Evolutionary conservation across 2,329 filamentous ascomycete species (phyloP), one percentile per base, ranked within the genome.

Genomic region (Fusarium compactum): DNA sequence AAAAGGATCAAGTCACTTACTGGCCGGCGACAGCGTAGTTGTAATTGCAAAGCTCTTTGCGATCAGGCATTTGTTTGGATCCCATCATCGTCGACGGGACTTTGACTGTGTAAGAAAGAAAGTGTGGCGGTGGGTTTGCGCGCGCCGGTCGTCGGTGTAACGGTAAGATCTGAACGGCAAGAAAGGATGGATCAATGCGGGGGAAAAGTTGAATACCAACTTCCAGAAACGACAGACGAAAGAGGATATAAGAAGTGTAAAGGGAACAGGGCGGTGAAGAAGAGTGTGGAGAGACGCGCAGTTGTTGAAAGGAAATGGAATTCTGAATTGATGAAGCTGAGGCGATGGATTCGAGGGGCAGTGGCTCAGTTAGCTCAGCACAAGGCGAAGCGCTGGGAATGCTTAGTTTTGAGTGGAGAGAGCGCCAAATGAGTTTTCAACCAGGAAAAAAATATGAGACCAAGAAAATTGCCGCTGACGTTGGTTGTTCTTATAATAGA

Each of bases 21-120:
- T 97, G 93, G 81, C 93, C 93, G 68, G 93, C 93, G 67, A 94
- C 93, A 53, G 91, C 92, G 76, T 93, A 86, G 74, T 89, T 88
- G 81, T 92, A 96, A 57, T 90, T 86, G 71, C 89, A 84, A 47
- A 95, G 85, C 62, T 90, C 88, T 59, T 87, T 83, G 58, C 84
- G 83, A 69, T 87, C 86, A 56, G 90, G 87, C 43, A 90, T 80
- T 69, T 74, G 72, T 64, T 71, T 80, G 80, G 59, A 59, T 50
- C 69, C 73, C 62, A 76, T 76, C 63, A 68, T 75, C 53, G 56
- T 71, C 70, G 52, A 64, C 62, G 57, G 70, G 53, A 54, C 44
- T 41, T 25, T 29, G 44, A 62, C 45, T 62, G 15, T 50, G 55
- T n/a, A 38, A 38, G 34, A 38, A 38, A 38, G 34, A 38, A 38